Evolutionary conservation across 2,329 filamentous ascomycete genomes (phyloP), one percentile per base, ranked within the genome.

Genomic region (Pseudocercospora cruenta): DNA sequence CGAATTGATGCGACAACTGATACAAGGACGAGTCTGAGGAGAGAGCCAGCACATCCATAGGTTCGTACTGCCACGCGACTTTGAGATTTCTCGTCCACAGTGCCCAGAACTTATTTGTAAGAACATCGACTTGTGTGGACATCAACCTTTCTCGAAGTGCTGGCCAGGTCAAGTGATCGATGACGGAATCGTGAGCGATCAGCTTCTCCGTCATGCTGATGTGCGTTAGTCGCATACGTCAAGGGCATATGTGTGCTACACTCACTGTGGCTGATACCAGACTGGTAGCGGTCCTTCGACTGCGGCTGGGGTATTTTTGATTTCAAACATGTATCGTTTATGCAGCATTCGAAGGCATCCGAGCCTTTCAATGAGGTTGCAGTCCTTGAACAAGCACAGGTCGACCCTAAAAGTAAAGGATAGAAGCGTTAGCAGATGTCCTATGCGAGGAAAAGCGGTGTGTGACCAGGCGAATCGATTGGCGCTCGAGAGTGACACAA

Each of bases 111-210:
- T 67, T 70, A 58, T 71, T 71, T 21, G 69, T 71, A 24, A 71
- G 59, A 43, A 68, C 62, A 28, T 53, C 45, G 7, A 47, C 43
- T 22, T 62, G 60, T 19, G 68, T 65, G 19, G 62, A 61, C 47
- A 71, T 68, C 16, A 71, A 43, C 14, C 69, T 64, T 39, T 70
- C 69, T 53, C 69, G 53, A 0, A 71, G 59, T 43, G 64, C 61
- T 6, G 69, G 69, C 69, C 69, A 71, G 12, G 69, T 68, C 12
- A 71, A 58, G 49, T 71, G 69, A 49, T 71, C 69, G n/a, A 71
- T 69, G 4, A 71, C 69, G 1, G 69, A 68, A 53, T 70, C 68
- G 58, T 71, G 69, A 24, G 67, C 66, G 45, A 71, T 68, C 7
- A 71, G 61, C 26, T 62, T 66, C 59, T 71, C 69, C 7, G 67